phyloP scores from a whole-genome alignment of 257 asterid genomes.

The Fraxinus anomala region DNA sequence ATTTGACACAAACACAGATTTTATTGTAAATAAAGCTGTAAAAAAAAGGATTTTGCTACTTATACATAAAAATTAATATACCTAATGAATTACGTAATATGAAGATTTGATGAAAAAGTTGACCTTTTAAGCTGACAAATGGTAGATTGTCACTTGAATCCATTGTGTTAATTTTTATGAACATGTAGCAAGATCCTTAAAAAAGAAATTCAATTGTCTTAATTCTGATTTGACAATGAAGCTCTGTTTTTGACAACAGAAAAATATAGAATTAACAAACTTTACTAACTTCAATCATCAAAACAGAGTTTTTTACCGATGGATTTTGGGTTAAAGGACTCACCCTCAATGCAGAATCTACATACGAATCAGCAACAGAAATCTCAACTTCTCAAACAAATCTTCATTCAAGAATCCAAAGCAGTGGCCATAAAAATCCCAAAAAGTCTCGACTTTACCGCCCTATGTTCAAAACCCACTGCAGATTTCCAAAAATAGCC shows the following conservation, averaged over 20 bases:
- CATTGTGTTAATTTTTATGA: too few relatives aligned
- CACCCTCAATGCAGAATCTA: conserved; percentile 36
- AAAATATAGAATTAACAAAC: not conserved
- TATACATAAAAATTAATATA: too few relatives aligned
- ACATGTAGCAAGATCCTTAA: too few relatives aligned
- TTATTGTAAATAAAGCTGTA: not conserved
- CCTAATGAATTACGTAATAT: too few relatives aligned
- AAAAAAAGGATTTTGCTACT: too few relatives aligned
- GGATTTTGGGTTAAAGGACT: conserved; percentile 18
- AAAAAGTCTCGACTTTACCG: conserved; percentile 24
- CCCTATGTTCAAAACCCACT: conserved; percentile 25
- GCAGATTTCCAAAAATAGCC: conserved; percentile 22
- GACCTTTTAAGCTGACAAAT: too few relatives aligned
- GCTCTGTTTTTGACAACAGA: not conserved
- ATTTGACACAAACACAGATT: not conserved
- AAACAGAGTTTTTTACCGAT: not conserved
- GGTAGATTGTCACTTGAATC: too few relatives aligned
- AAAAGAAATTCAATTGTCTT: not conserved
- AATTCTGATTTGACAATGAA: not conserved
- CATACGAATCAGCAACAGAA: conserved; percentile 30
- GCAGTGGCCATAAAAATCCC: conserved; percentile 25
- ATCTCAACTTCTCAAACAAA: conserved; percentile 23
- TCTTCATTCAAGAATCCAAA: conserved; percentile 37
- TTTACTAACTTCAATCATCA: not conserved
- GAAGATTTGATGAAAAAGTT: too few relatives aligned